Percentiles rank a stretch among this genome's conserved stretches.
Evolutionary conservation across 2,329 filamentous ascomycete genomes (phyloP).

Genomic region (Eutypella sp.): DNA sequence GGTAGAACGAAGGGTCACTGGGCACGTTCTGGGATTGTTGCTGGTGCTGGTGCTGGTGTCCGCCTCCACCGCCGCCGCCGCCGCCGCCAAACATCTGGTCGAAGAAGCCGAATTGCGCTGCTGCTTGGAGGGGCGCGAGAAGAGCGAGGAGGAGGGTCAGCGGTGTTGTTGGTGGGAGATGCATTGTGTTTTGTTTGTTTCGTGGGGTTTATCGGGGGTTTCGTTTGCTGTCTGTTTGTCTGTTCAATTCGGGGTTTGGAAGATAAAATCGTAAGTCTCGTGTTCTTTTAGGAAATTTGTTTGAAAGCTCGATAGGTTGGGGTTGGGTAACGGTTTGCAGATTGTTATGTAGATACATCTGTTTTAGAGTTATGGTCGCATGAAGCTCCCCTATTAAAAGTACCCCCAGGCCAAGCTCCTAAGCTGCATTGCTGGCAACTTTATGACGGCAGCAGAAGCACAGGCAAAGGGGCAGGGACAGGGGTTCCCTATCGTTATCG

Average conservation of each 20-base stretch:
- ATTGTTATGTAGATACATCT: too few species aligned
- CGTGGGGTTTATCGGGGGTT: not conserved
- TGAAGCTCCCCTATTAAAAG: too few species aligned
- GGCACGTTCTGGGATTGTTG: conserved; percentile 72
- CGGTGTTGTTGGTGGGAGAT: conserved; percentile 16
- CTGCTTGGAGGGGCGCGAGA: conserved; percentile 50
- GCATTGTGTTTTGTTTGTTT: conserved; percentile 25
- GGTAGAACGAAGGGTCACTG: conserved; percentile 77
- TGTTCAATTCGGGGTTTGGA: too few species aligned
- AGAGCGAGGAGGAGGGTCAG: conserved; percentile 50
- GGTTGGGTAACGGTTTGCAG: too few species aligned
- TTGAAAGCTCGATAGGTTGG: too few species aligned
- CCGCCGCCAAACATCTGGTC: conserved; percentile 87
- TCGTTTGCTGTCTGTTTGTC: not conserved
- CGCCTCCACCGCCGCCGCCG: conserved; percentile 29
- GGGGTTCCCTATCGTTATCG: conserved; percentile 23
- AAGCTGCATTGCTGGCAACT: conserved; percentile 21
- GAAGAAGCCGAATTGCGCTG: conserved; percentile 93
- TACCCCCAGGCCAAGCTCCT: too few species aligned
- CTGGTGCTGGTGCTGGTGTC: conserved; percentile 43
- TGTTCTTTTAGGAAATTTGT: too few species aligned
- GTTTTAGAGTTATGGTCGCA: too few species aligned
- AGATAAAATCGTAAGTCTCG: too few species aligned
- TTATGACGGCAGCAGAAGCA: conserved; percentile 8
- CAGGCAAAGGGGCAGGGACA: too few species aligned